phyloP scores from a whole-genome alignment of 2,329 filamentous ascomycete genomes.

The Talaromyces sp. region DNA sequence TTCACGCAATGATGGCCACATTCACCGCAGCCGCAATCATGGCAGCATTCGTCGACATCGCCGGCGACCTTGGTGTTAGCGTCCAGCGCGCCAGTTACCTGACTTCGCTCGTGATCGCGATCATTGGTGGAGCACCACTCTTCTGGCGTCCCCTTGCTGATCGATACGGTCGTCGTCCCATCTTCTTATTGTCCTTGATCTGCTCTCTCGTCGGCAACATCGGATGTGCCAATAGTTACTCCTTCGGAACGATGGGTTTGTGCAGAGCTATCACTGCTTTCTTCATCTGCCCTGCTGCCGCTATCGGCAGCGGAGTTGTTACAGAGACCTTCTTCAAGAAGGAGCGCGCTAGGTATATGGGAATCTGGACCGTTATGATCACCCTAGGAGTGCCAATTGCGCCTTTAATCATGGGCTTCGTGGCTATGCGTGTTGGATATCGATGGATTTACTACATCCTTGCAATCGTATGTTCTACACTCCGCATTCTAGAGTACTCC shows the following conservation, averaged over 20 bases:
- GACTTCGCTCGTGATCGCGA: constrained; percentile 22
- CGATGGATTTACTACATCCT: not conserved
- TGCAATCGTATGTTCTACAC: not conserved
- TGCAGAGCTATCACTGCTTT: not conserved
- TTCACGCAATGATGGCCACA: constrained; percentile 50
- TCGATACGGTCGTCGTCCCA: not conserved
- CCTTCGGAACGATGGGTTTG: not conserved
- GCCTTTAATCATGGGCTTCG: not conserved
- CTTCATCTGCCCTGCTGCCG: not conserved
- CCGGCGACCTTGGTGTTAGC: constrained; percentile 47
- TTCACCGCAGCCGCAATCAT: constrained; percentile 55
- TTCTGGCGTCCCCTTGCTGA: not conserved
- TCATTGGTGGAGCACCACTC: not conserved
- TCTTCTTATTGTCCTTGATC: not conserved
- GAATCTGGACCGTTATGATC: not conserved
- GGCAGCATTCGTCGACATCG: constrained; percentile 53
- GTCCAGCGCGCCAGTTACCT: constrained; percentile 53
- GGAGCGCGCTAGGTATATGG: not conserved
- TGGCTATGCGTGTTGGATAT: not conserved
- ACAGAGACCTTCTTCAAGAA: not conserved
- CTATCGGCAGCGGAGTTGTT: not conserved
- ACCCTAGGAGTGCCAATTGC: not conserved
- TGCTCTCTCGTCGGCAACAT: not conserved
- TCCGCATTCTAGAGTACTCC: not conserved
- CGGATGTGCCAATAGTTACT: not conserved